Base-by-base conservation (phyloP, 371 early-diverging fungal genomes). In the Actinomucor elegans region DNA sequence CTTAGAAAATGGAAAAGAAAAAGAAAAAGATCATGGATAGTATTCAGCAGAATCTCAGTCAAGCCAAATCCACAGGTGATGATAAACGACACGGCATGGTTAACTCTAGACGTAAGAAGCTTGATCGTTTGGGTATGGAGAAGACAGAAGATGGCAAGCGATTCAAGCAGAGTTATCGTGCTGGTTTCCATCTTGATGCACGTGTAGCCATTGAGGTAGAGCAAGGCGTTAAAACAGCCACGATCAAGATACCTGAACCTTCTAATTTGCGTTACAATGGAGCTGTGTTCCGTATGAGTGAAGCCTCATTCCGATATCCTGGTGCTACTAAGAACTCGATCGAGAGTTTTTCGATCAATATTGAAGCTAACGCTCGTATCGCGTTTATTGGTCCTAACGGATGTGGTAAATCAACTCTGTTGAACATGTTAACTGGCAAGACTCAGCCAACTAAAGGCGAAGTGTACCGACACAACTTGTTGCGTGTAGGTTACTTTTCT, bases 301-400 rank as follows among this genome's bases (percentile, higher is more conserved):
- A 74, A 37, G 88, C 84, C 7, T 67, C 84, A 0, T 88, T 85
- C 61, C 50, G 64, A 2, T 92, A 89, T 55, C 60, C 59, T 7
- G 73, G 69, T 1, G 26, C 15, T 17, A 58, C 50, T 24, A 70
- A 61, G 20, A 68, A 67, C 33, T 27, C 49, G 0, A 58, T 53
- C 17, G 36, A 52, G 12, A 41, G 42, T 11, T 77, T 89, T 42
- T 85, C 83, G 2, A 69, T 93, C 3, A 78, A 75, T 17, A 65
- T 93, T 28, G 83, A 80, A 21, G 75, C 69, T 7, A 75, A 75
- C 7, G 67, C 79, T 3, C 70, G 90, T 5, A 77, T 90, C 32
- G 90, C 75, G 1, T 73, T 93, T 21, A 63, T 92, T n/a, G 92
- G 92, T 7, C 76, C 81, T 1, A 93, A 93, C 67, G 93, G 91